A percentile compares a stretch with the other conserved stretches of the same genome.
Evolutionary conservation across 2,329 filamentous ascomycete genomes (phyloP).

Genomic region (Arthrobotrys musiformis): DNA sequence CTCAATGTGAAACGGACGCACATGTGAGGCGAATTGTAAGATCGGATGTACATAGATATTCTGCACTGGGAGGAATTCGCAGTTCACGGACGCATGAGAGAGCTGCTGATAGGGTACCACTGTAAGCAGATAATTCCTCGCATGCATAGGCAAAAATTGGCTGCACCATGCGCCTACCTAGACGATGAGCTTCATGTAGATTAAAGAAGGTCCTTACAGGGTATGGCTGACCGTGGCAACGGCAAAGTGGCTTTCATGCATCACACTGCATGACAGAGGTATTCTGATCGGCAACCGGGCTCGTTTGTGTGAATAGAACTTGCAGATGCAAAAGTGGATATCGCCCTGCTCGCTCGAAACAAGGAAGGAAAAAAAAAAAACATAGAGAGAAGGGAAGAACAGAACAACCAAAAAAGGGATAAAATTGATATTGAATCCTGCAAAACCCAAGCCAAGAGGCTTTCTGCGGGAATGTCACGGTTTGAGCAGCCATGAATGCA

Average conservation of each 20-base stretch:
- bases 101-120: neutral
- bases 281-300: constrained; percentile 31
- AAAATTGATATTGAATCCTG: neutral
- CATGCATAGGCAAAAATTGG: constrained; percentile 26
- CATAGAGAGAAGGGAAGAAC: neutral
- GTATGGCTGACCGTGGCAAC: constrained; percentile 34
- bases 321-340: constrained; percentile 21
- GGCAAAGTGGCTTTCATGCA: constrained; percentile 51
- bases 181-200: constrained; percentile 5
- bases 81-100: constrained; percentile 3
- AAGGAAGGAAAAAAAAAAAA: neutral
- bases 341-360: neutral
- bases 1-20: neutral
- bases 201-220: constrained; percentile 21
- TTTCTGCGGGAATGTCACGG: neutral
- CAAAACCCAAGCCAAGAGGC: neutral
- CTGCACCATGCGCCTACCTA: constrained; percentile 14
- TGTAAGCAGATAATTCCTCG: neutral
- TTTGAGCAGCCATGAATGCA: neutral
- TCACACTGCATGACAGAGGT: constrained; percentile 20
- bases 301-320: constrained; percentile 20
- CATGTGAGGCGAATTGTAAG: neutral
- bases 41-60: constrained; percentile 3
- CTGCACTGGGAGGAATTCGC: constrained; percentile 23
- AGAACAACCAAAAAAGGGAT: neutral